Conservation (phyloP, 2,329 filamentous ascomycete genomes). For the Boeremia lycopersici region DNA sequence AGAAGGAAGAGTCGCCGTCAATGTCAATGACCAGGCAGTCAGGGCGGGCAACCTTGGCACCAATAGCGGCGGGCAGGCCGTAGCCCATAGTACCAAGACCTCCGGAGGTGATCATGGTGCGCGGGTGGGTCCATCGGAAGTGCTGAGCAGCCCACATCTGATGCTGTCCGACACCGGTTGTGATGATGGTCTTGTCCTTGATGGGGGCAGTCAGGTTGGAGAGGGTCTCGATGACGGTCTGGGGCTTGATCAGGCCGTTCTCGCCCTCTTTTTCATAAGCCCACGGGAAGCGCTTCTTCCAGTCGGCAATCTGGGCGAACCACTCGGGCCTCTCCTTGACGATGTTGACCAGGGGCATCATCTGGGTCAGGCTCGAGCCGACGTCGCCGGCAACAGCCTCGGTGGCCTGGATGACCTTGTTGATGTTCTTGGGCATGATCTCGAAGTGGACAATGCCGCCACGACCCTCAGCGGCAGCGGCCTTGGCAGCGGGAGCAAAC, state of each 20-base stretch:
- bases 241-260: constrained; percentile 87
- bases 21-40: constrained; percentile 92
- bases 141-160: constrained; percentile 99
- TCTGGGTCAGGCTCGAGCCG: constrained; percentile 73
- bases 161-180: constrained; percentile 95
- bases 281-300: constrained; percentile 92
- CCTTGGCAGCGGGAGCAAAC: constrained; percentile 87
- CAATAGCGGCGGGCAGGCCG: constrained; percentile 92
- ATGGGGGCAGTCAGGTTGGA: constrained; percentile 80
- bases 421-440: constrained; percentile 99
- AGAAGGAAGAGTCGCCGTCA: constrained; percentile 97
- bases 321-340: constrained; percentile 76
- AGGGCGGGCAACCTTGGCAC: constrained; percentile 83
- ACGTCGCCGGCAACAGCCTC: constrained; percentile 96
- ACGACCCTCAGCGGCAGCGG: constrained; percentile 80
- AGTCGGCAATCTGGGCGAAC: constrained; percentile 86
- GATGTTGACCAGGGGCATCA: constrained; percentile 73
- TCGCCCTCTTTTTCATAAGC: constrained; percentile 79
- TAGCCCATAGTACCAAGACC: constrained; percentile 96
- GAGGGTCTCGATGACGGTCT: constrained; percentile 88
- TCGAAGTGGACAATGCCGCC: constrained; percentile 98
- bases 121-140: constrained; percentile 90
- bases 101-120: constrained; percentile 95
- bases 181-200: constrained; percentile 84
- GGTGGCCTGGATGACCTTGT: constrained; percentile 97